Percentiles rank a stretch among this genome's conserved stretches.
Conservation (phyloP, 1,139 yeast genomes). For the Yamadazyma oceani region DNA sequence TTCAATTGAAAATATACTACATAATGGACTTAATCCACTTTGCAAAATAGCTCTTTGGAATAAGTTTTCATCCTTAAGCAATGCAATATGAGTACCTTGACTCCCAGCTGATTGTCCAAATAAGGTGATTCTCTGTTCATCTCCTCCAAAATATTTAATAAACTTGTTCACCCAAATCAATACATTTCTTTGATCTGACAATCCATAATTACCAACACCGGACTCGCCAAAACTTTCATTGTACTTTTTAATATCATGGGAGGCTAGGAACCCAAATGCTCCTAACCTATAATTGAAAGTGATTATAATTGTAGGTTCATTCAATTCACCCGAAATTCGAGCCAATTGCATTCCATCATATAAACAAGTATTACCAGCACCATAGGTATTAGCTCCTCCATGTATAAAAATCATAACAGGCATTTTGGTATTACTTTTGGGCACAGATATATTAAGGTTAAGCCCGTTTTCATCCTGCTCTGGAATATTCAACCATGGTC, state of each 20-base stretch:
- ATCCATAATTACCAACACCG: slow-evolving; percentile 11
- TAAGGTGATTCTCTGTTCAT: slow-evolving; percentile 7
- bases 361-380: slow-evolving; percentile 12
- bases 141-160: slow-evolving; percentile 10
- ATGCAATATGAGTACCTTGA: slow-evolving; percentile 11
- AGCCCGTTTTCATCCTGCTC: slow-evolving; percentile 7
- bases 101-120: slow-evolving; percentile 14
- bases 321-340: slow-evolving; percentile 7
- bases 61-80: slow-evolving; percentile 10
- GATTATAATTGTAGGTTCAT: slow-evolving; percentile 10
- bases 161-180: slow-evolving; percentile 9
- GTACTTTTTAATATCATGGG: slow-evolving; percentile 6
- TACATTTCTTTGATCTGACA: slow-evolving; percentile 9
- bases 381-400: slow-evolving; percentile 17
- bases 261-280: slow-evolving; percentile 10
- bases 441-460: slow-evolving; percentile 7
- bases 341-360: slow-evolving; percentile 15
- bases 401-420: slow-evolving; percentile 17
- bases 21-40: slow-evolving; percentile 15
- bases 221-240: slow-evolving; percentile 8
- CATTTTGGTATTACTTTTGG: slow-evolving; percentile 5
- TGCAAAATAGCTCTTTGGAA: slow-evolving; percentile 15
- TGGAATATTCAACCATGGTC: slow-evolving; percentile 7
- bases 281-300: slow-evolving; percentile 11
- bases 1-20: slow-evolving; percentile 14